Evolutionary conservation across 306 rosid species (phyloP).

Genomic region (Rosa rugosa): DNA sequence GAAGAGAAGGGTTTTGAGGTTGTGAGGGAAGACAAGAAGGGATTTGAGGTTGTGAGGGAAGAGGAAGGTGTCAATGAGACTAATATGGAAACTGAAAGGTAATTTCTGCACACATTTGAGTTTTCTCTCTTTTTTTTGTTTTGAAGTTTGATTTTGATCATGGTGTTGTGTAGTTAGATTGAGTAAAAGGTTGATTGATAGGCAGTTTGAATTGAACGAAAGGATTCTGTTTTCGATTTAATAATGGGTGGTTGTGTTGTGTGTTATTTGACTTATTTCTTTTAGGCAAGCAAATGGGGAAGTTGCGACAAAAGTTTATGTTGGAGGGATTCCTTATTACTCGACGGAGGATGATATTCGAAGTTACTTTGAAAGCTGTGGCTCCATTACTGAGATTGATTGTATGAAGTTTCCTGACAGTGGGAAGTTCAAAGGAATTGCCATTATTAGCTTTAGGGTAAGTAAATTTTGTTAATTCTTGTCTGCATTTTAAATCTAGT

Average conservation of each 20-base stretch:
- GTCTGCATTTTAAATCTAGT: background rate
- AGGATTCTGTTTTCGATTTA: background rate
- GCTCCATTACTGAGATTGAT: conserved; percentile 81
- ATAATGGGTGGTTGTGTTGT: conserved; percentile 7
- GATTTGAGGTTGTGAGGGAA: conserved; percentile 34
- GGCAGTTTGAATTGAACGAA: background rate
- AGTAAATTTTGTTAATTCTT: conserved; percentile 17
- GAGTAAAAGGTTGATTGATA: background rate
- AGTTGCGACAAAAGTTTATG: conserved; percentile 70
- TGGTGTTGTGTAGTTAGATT: background rate
- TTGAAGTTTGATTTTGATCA: background rate
- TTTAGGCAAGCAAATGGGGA: conserved; percentile 47
- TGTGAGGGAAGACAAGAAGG: conserved; percentile 37
- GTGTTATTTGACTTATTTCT: conserved; percentile 12
- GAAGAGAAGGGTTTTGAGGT: conserved; percentile 29
- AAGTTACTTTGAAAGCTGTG: conserved; percentile 85
- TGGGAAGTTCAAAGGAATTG: conserved; percentile 94
- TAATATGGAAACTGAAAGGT: conserved; percentile 46
- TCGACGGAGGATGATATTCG: conserved; percentile 90
- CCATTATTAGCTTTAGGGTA: conserved; percentile 85
- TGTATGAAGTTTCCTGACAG: conserved; percentile 90
- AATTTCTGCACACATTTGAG: background rate
- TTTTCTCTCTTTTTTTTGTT: background rate
- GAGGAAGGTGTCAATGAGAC: conserved; percentile 31
- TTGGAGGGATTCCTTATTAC: conserved; percentile 93